A percentile compares a stretch with the other conserved stretches of the same genome.
These are phyloP conservation scores for Claviceps quebecensis DNA, from an alignment of 2,329 filamentous ascomycete genomes.

Conservation along the genomic window DNA sequence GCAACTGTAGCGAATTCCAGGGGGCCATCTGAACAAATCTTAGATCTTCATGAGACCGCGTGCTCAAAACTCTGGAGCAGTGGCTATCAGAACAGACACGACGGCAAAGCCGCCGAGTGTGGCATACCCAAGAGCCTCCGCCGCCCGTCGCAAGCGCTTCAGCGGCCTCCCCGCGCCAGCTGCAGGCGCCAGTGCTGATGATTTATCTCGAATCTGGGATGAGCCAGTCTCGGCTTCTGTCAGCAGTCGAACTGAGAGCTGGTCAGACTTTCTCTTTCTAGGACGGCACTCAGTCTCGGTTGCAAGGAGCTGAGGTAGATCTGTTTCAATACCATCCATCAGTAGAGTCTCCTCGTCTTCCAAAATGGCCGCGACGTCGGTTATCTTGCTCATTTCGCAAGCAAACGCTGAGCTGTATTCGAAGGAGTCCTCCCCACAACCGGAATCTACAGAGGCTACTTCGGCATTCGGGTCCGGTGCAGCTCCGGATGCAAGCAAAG, in stretches of 20 bases:
- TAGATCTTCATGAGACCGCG: not conserved
- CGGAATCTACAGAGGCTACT: not conserved
- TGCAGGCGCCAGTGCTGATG: not conserved
- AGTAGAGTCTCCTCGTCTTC: not conserved
- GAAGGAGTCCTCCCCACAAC: conserved; percentile 2
- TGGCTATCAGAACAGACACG: conserved; percentile 25
- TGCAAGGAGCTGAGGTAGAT: not conserved
- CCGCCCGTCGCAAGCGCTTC: conserved; percentile 21
- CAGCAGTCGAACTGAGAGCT: not conserved
- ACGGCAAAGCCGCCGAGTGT: conserved; percentile 25
- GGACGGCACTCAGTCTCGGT: not conserved
- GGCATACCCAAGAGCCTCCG: conserved; percentile 22
- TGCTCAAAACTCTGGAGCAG: conserved; percentile 17
- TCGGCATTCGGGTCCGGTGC: conserved; percentile 13
- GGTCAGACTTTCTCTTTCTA: conserved; percentile 5
- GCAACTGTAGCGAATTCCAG: not conserved
- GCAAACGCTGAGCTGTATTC: conserved; percentile 19
- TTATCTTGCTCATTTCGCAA: conserved; percentile 16
- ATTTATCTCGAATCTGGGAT: not conserved
- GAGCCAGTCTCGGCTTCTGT: conserved; percentile 3
- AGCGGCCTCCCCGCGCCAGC: conserved; percentile 7
- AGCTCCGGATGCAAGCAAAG: conserved; percentile 17
- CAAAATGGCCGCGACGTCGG: not conserved
- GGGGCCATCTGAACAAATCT: not conserved
- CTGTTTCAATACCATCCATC: not conserved